Evolutionary conservation across 495 filamentous ascomycete species (phyloP).

Genomic region (Aspergillus kassunensis): DNA sequence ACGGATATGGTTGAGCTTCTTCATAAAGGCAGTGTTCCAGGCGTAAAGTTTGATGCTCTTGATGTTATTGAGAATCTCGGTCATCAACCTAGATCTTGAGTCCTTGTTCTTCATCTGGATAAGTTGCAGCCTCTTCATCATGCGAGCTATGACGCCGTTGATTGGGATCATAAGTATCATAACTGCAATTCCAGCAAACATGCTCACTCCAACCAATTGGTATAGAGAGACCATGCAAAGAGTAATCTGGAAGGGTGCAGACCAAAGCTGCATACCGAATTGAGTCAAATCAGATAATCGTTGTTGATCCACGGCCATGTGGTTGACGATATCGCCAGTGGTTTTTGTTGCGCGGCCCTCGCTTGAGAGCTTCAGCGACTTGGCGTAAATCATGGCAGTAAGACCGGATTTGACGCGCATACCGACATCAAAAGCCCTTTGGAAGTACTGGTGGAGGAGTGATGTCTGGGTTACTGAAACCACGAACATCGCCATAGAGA

Average conservation of each 20-base stretch:
- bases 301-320: conserved; percentile 97
- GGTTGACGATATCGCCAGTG: conserved; percentile 97
- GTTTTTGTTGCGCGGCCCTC: conserved; percentile 88
- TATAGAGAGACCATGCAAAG: conserved; percentile 96
- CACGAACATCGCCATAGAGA: conserved; percentile 88
- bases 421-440: conserved; percentile 87
- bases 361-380: conserved; percentile 84
- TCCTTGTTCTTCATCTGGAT: conserved; percentile 99
- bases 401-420: conserved; percentile 93
- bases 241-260: conserved; percentile 92
- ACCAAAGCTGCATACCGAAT: conserved; percentile 92
- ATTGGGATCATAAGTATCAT: conserved; percentile 98
- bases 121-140: conserved; percentile 95
- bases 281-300: conserved; percentile 92
- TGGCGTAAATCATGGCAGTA: conserved; percentile 87
- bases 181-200: conserved; percentile 92
- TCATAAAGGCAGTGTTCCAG: conserved; percentile 96
- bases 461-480: conserved; percentile 81
- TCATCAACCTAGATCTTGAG: conserved; percentile 84
- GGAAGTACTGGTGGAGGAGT: conserved; percentile 91
- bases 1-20: conserved; percentile 88
- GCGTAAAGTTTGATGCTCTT: conserved; percentile 99
- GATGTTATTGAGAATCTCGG: conserved; percentile 98
- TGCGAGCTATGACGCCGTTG: conserved; percentile 85
- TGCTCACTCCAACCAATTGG: conserved; percentile 85